phyloP scores from a whole-genome alignment of 495 filamentous ascomycete species.

The Neurospora intermedia region DNA sequence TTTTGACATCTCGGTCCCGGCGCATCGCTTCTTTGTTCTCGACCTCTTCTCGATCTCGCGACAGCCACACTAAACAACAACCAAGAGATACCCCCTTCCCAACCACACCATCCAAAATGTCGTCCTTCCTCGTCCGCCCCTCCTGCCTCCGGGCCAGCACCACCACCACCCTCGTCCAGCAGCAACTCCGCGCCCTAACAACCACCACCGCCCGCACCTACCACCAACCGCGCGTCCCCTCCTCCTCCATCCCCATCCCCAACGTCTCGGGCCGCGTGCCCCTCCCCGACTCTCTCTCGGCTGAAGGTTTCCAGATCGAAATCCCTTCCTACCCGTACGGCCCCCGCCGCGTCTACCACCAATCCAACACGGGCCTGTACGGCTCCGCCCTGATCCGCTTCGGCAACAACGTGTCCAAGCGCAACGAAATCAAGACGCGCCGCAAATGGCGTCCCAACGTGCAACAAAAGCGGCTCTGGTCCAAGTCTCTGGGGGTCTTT shows the following conservation, averaged over 20 bases:
- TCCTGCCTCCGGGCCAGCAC: slow-evolving; percentile 7
- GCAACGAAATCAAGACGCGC: slow-evolving; percentile 71
- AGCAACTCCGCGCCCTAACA: not conserved
- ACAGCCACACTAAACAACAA: not conserved
- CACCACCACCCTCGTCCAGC: not conserved
- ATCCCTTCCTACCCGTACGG: slow-evolving; percentile 77
- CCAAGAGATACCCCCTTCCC: not conserved
- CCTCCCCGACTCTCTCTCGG: slow-evolving; percentile 19
- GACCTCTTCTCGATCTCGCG: not conserved
- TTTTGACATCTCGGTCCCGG: not conserved
- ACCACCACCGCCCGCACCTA: not conserved
- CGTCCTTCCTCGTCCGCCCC: slow-evolving; percentile 9
- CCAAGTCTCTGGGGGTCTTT: slow-evolving; percentile 48
- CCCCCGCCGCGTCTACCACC: slow-evolving; percentile 70
- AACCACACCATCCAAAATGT: slow-evolving; percentile 12
- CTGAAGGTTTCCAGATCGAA: slow-evolving; percentile 20
- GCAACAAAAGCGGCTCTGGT: slow-evolving; percentile 63
- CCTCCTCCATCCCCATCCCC: slow-evolving; percentile 35
- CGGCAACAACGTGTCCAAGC: slow-evolving; percentile 79
- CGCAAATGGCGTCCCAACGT: slow-evolving; percentile 86
- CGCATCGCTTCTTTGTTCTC: not conserved
- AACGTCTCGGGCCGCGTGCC: slow-evolving; percentile 31
- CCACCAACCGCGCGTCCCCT: slow-evolving; percentile 15
- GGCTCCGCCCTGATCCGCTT: slow-evolving; percentile 67
- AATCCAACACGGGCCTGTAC: slow-evolving; percentile 80